Evolutionary conservation across 129 eudicot species (phyloP).

Genomic region (Escallonia herrerae): DNA sequence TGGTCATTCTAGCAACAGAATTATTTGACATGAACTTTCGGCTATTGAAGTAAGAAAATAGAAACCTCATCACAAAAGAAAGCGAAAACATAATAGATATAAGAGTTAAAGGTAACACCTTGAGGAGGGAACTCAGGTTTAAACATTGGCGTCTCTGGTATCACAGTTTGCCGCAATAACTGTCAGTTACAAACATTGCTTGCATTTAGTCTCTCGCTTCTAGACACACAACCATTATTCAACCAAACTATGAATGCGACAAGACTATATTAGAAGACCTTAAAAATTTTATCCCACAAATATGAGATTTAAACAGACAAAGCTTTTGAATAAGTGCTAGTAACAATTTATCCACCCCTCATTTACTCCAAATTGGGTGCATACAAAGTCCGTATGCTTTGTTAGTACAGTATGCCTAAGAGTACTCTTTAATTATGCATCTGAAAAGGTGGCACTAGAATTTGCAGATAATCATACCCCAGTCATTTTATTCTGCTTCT

Average conservation of each 20-base stretch:
- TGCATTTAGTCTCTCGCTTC: constrained; percentile 4
- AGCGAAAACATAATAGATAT: not conserved
- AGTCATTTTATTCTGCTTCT: constrained; percentile 57
- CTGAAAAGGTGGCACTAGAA: not conserved
- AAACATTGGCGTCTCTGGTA: constrained; percentile 89
- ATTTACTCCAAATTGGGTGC: too few species aligned
- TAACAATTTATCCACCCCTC: too few species aligned
- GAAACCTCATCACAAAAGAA: not conserved
- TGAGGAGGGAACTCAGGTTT: constrained; percentile 81
- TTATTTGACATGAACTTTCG: too few species aligned
- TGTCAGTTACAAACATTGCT: constrained; percentile 19
- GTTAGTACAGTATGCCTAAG: not conserved
- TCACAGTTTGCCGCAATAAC: constrained; percentile 71
- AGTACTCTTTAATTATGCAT: not conserved
- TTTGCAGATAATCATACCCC: constrained; percentile 32
- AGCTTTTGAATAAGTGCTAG: too few species aligned
- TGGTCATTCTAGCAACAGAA: too few species aligned
- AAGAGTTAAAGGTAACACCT: constrained; percentile 36
- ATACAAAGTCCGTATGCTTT: too few species aligned
- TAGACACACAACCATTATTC: not conserved
- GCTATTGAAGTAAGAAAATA: not conserved
- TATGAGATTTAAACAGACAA: too few species aligned
- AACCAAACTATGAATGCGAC: not conserved
- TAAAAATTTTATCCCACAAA: too few species aligned
- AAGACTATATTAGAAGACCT: not conserved